Evolutionary conservation across 2,329 filamentous ascomycete species (phyloP).

Genomic region (Clarireedia homoeocarpa): DNA sequence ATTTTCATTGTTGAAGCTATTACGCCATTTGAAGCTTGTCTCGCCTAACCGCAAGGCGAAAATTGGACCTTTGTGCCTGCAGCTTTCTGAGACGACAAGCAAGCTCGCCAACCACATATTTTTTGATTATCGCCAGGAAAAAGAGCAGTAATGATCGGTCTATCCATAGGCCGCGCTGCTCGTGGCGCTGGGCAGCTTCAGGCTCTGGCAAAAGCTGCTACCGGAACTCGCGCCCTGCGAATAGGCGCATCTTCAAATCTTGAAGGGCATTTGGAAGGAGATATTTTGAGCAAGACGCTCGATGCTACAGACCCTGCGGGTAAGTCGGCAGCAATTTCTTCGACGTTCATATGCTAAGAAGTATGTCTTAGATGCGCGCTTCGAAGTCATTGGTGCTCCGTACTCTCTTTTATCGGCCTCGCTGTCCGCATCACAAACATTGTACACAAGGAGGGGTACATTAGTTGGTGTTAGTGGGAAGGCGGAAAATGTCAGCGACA

Average conservation of each 20-base stretch:
- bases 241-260: constrained; percentile 54
- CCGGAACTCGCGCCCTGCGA: constrained; percentile 48
- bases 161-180: constrained; percentile 20
- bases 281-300: constrained; percentile 47
- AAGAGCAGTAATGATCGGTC: constrained; percentile 26
- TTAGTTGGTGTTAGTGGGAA: constrained; percentile 86
- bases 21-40: constrained; percentile 9
- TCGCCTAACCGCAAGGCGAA: constrained; percentile 10
- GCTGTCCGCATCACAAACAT: constrained; percentile 84
- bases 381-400: constrained; percentile 86
- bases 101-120: constrained; percentile 1
- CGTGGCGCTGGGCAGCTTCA: constrained; percentile 23
- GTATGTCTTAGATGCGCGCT: constrained; percentile 66
- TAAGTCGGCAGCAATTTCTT: background rate
- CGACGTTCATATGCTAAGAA: constrained; percentile 5
- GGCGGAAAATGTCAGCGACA: constrained; percentile 66
- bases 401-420: constrained; percentile 92
- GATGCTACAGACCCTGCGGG: constrained; percentile 30
- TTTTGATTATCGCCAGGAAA: constrained; percentile 4
- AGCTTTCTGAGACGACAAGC: constrained; percentile 6
- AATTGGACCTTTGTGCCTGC: constrained; percentile 3
- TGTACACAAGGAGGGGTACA: constrained; percentile 88
- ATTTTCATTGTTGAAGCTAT: constrained; percentile 5
- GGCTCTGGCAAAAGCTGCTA: constrained; percentile 7
- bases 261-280: constrained; percentile 43